Evolutionary conservation across 2,329 filamentous ascomycete genomes (phyloP).

Genomic region (Cladosporium sp.): DNA sequence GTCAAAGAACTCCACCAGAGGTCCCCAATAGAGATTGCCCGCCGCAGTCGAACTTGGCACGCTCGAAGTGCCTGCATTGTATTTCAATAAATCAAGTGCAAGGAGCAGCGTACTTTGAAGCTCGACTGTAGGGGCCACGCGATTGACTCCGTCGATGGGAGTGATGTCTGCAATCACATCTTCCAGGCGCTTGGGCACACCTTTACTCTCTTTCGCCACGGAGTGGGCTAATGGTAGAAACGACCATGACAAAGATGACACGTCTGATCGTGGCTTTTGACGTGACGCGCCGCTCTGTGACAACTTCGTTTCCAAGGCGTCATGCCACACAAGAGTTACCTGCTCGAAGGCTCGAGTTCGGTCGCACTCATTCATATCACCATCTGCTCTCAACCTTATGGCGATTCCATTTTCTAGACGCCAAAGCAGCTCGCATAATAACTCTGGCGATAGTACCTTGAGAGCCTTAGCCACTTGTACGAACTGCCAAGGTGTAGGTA

Average conservation of each 20-base stretch:
- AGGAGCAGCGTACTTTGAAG: constrained; percentile 5
- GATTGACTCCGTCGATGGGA: neutral
- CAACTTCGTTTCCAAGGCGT: neutral
- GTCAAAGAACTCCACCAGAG: constrained; percentile 2
- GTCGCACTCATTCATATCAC: neutral
- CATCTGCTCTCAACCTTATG: neutral
- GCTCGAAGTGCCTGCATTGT: neutral
- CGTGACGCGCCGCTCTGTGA: neutral
- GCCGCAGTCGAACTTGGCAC: no score
- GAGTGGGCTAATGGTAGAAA: neutral
- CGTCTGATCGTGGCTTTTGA: neutral
- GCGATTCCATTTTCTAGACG: neutral
- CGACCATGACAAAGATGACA: neutral
- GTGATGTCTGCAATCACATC: neutral
- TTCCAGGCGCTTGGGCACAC: neutral
- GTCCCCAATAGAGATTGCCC: neutral
- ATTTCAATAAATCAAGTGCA: neutral
- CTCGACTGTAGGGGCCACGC: neutral
- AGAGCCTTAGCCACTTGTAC: neutral
- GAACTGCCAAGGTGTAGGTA: constrained; percentile 3
- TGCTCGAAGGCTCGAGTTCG: neutral
- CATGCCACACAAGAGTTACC: neutral
- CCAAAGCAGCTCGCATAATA: constrained; percentile 6
- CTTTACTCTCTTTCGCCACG: neutral
- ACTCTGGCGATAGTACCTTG: neutral